These are phyloP conservation scores for Rhodocollybia butyracea DNA, from an alignment of 768 basidiomycete genomes.

Conservation along the genomic window DNA sequence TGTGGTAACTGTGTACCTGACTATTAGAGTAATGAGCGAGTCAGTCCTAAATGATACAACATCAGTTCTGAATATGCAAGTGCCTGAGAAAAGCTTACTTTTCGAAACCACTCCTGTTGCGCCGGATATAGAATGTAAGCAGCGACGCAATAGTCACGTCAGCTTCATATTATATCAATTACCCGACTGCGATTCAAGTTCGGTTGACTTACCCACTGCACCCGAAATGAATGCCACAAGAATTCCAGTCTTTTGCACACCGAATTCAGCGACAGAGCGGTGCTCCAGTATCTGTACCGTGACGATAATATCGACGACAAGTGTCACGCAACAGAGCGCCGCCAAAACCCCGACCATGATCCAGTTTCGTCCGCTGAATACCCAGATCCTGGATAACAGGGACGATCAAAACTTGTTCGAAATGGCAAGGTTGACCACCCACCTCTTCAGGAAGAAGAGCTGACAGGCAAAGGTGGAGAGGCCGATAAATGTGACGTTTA, in stretches of 20 bases:
- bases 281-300: slow-evolving; percentile 6
- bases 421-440: not conserved
- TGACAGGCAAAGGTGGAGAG: slow-evolving; percentile 17
- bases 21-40: not conserved
- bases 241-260: not conserved
- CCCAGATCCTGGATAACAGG: slow-evolving; percentile 13
- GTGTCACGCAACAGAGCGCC: slow-evolving; percentile 1
- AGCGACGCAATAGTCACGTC: not conserved
- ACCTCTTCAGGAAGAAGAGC: slow-evolving; percentile 15
- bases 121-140: not conserved
- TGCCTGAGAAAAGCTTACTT: not conserved
- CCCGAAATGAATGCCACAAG: slow-evolving; percentile 8
- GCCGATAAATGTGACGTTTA: slow-evolving; percentile 17
- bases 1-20: slow-evolving; percentile 19
- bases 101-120: not conserved
- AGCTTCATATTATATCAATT: not conserved
- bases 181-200: not conserved
- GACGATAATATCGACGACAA: slow-evolving; percentile 11
- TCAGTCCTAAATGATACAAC: not conserved
- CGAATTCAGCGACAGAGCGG: slow-evolving; percentile 4
- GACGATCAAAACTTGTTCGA: not conserved
- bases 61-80: not conserved
- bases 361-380: slow-evolving; percentile 12
- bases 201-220: slow-evolving; percentile 1
- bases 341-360: slow-evolving; percentile 2